Evolutionary conservation across 2,329 filamentous ascomycete genomes (phyloP).

Genomic region (Ophiostoma ulmi): DNA sequence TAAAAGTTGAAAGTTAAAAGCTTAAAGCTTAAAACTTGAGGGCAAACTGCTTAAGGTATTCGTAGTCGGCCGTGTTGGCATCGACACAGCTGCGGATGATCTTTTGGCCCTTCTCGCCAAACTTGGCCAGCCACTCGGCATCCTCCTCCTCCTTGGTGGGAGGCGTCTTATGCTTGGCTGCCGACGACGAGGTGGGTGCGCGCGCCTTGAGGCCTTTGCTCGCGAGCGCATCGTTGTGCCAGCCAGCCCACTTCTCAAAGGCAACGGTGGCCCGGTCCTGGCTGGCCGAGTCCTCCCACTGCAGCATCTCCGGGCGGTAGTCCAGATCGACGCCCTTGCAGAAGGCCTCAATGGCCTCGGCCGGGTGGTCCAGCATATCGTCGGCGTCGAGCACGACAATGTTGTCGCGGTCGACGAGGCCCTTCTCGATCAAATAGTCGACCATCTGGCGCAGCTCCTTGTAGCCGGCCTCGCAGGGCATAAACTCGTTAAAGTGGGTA

Average conservation of each 20-base stretch:
- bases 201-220: slow-evolving; percentile 71
- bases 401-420: slow-evolving; percentile 63
- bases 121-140: slow-evolving; percentile 68
- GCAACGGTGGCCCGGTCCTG: slow-evolving; percentile 62
- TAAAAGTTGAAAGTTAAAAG: too few species aligned
- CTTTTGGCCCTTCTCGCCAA: slow-evolving; percentile 63
- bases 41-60: slow-evolving; percentile 75
- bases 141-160: slow-evolving; percentile 56
- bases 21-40: slow-evolving; percentile 48
- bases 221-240: slow-evolving; percentile 89
- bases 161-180: slow-evolving; percentile 39
- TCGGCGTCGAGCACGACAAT: slow-evolving; percentile 92
- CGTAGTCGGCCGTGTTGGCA: slow-evolving; percentile 68
- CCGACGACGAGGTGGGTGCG: slow-evolving; percentile 38
- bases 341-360: slow-evolving; percentile 68
- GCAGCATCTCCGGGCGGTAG: slow-evolving; percentile 72
- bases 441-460: slow-evolving; percentile 80
- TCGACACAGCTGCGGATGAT: slow-evolving; percentile 66
- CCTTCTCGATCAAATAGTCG: slow-evolving; percentile 68
- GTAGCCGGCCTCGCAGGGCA: slow-evolving; percentile 85
- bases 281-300: slow-evolving; percentile 73
- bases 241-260: slow-evolving; percentile 96
- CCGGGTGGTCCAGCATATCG: slow-evolving; percentile 81
- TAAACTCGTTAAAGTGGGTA: slow-evolving; percentile 83
- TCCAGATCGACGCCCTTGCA: slow-evolving; percentile 76